phyloP scores from a whole-genome alignment of 176 grass and related monocot species.

The Musa beccarii region DNA sequence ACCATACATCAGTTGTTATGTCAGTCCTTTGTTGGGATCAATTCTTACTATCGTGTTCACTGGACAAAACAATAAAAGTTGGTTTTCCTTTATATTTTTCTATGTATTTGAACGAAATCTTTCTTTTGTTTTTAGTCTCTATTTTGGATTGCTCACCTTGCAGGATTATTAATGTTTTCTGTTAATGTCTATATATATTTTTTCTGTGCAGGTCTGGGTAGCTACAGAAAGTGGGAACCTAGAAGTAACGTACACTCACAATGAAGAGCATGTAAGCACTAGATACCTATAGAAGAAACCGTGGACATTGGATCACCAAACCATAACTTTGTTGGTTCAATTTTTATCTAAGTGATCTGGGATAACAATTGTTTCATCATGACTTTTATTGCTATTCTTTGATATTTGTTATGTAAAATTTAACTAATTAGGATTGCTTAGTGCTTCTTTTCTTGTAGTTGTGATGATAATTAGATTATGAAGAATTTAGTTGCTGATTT shows the following conservation, averaged over 20 bases:
- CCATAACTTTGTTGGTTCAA: no score
- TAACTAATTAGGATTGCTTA: not conserved
- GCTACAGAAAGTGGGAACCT: slow-evolving; percentile 67
- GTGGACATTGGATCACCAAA: not conserved
- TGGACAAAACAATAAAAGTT: slow-evolving; percentile 95
- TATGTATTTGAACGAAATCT: slow-evolving; percentile 5
- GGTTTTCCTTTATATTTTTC: slow-evolving; percentile 17
- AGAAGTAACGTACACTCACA: slow-evolving; percentile 90
- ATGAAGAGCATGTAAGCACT: slow-evolving; percentile 64
- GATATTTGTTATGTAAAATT: not conserved
- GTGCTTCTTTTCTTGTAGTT: not conserved
- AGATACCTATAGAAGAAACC: not conserved
- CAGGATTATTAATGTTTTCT: not conserved
- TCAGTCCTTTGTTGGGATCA: slow-evolving; percentile 94
- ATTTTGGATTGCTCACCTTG: slow-evolving; percentile 5
- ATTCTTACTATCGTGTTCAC: slow-evolving; percentile 91
- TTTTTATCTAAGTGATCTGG: not conserved
- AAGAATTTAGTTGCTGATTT: no score
- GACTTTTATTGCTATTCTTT: not conserved
- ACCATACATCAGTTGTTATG: slow-evolving; percentile 77
- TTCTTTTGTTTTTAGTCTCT: slow-evolving; percentile 4
- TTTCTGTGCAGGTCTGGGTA: slow-evolving; percentile 60
- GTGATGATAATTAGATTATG: no score
- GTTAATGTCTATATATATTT: slow-evolving; percentile 4
- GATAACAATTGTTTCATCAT: not conserved